Percentiles rank a stretch among this genome's conserved stretches.
phyloP scores from a whole-genome alignment of 257 asterid species.

The Lavandula angustifolia region DNA sequence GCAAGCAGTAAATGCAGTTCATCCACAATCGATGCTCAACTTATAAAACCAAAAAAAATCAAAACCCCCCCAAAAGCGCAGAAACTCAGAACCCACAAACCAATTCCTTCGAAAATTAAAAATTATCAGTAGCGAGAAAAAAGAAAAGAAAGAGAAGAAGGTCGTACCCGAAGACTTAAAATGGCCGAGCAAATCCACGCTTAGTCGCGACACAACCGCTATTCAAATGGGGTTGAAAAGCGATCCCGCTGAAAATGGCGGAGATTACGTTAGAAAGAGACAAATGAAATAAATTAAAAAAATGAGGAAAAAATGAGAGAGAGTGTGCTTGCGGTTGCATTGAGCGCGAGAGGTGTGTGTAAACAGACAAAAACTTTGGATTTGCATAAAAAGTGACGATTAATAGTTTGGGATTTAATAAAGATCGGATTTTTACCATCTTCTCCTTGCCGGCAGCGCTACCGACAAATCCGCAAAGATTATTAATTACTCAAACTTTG shows the following conservation, averaged over 20 bases:
- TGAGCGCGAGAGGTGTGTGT: slow-evolving; percentile 26
- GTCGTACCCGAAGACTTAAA: slow-evolving; percentile 26
- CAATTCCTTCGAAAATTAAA: neutral
- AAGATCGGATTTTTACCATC: slow-evolving; percentile 21
- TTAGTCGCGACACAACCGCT: slow-evolving; percentile 22
- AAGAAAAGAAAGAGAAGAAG: neutral
- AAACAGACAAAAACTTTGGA: slow-evolving; percentile 37
- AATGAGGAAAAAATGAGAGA: neutral
- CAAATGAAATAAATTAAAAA: neutral
- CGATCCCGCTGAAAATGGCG: slow-evolving; percentile 43
- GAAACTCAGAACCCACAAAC: slow-evolving; percentile 2
- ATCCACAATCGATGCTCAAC: slow-evolving; percentile 18
- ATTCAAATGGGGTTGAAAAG: slow-evolving; percentile 29
- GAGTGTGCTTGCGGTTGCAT: slow-evolving; percentile 16
- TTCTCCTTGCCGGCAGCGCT: slow-evolving; percentile 10
- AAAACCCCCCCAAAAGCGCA: no score
- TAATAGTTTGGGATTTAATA: neutral
- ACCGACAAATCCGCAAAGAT: slow-evolving; percentile 19
- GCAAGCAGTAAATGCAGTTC: slow-evolving; percentile 28
- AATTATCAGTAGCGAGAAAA: neutral
- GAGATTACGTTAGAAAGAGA: slow-evolving; percentile 35
- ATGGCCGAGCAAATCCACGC: slow-evolving; percentile 15
- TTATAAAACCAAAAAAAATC: no score
- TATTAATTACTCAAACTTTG: no score
- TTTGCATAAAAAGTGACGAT: slow-evolving; percentile 53